These are phyloP conservation scores for Coemansia sp. DNA, from an alignment of 192 early-diverging fungal genomes.

Conservation along the genomic window DNA sequence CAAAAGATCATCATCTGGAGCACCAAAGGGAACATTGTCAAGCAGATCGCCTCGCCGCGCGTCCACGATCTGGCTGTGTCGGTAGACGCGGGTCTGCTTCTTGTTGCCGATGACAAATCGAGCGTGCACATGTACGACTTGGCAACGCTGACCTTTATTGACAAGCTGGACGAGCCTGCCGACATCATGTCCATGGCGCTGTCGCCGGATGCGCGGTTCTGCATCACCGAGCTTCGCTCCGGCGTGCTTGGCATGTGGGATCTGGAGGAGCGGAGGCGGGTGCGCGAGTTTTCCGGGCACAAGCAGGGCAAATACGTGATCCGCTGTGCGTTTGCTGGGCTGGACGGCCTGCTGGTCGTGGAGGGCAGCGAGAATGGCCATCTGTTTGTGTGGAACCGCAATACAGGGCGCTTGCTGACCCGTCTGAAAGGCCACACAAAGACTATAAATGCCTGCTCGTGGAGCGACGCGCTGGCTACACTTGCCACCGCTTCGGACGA, in stretches of 20 bases:
- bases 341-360: constrained; percentile 77
- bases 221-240: constrained; percentile 44
- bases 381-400: constrained; percentile 51
- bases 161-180: constrained; percentile 40
- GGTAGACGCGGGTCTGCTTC: constrained; percentile 33
- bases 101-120: constrained; percentile 50
- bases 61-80: constrained; percentile 54
- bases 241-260: constrained; percentile 93
- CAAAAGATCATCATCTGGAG: constrained; percentile 61
- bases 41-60: constrained; percentile 47
- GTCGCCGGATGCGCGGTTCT: constrained; percentile 64
- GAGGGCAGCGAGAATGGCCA: constrained; percentile 86
- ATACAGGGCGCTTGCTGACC: constrained; percentile 35
- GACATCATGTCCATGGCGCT: constrained; percentile 70
- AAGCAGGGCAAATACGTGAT: constrained; percentile 85
- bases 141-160: constrained; percentile 49
- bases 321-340: constrained; percentile 88
- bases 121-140: constrained; percentile 51
- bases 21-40: constrained; percentile 37
- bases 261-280: constrained; percentile 65
- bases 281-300: constrained; percentile 76
- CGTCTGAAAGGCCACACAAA: constrained; percentile 44
- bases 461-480: constrained; percentile 33
- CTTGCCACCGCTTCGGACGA: constrained; percentile 52
- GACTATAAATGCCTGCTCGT: constrained; percentile 46